Base-by-base conservation (phyloP, 225 moss, liverwort and hornwort genomes). In the Neckera pumila region DNA sequence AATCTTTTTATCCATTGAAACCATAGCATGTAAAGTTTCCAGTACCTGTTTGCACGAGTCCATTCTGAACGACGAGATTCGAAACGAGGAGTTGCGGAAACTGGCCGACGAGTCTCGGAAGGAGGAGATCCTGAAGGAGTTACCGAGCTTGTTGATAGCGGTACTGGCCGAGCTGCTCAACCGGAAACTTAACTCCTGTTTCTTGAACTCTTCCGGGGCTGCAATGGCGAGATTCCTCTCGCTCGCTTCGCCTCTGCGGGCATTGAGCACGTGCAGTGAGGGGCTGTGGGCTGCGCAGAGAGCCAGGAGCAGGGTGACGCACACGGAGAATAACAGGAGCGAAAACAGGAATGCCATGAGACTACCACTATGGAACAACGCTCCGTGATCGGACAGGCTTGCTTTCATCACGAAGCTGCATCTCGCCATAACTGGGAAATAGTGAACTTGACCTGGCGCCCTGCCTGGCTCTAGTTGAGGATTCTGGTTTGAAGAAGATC, bases 71-170 rank as follows among this genome's bases (percentile, higher is more conserved):
- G 90, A 74, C 19, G 92, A 90, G 65, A 84, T 51, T 28, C 91
- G 89, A 42, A 79, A 79, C 79, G 79, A 83, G 8, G 84, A n/a
- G 67, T 67, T 65, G 67, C 63, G 73, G 53, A 79, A 79, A 40
- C 85, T 89, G 43, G 71, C 26, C 10, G 88, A 85, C 4, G 89
- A 27, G 31, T 86, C 86, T 36, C 93, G 86, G 90, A 92, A 91
- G 40, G 93, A 93, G 13, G 91, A 82, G 53, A 85, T 87, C 2
- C 94, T 87, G 85, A 94, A 94, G 23, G 92, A 92, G 38, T 87
- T 87, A 61, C 90, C 51, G 21, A 94, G 79, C 86, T 90, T 94
- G 85, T 80, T 76, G 74, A 90, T 56, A 22, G 86, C 88, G 16
- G 87, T 61, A 76, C 71, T 78, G 30, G 89, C 79, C 51, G 92